A percentile compares a stretch with the other conserved stretches of the same genome.
These are phyloP conservation scores for Clathrus columnatus DNA, from an alignment of 768 basidiomycete genomes.

Conservation along the genomic window DNA sequence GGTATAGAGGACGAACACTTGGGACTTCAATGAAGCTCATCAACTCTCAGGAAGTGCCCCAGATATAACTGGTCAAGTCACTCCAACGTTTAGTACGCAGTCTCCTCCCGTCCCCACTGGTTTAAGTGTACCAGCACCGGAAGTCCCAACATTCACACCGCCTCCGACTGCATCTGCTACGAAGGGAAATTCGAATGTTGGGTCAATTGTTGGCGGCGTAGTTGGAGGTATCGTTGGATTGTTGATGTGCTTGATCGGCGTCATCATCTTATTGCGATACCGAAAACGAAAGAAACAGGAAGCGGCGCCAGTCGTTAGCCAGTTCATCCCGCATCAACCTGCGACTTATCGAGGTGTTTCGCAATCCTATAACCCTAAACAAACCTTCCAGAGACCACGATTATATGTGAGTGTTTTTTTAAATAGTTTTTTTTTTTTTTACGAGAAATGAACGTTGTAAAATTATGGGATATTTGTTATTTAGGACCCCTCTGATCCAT, in stretches of 20 bases:
- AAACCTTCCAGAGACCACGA: not conserved
- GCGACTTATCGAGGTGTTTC: not conserved
- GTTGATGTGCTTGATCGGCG: not conserved
- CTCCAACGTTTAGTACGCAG: not conserved
- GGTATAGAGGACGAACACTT: not conserved
- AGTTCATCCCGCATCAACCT: too few species aligned
- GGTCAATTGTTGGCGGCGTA: not conserved
- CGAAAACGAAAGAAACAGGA: not conserved
- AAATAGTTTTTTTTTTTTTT: too few species aligned
- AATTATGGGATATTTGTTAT: not conserved
- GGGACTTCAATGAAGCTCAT: not conserved
- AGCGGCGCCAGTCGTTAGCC: not conserved
- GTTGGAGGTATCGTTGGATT: not conserved
- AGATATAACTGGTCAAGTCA: not conserved
- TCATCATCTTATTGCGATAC: not conserved
- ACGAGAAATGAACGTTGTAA: too few species aligned
- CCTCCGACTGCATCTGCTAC: not conserved
- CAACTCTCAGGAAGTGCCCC: not conserved
- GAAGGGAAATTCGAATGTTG: not conserved
- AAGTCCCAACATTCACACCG: not conserved
- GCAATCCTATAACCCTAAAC: not conserved
- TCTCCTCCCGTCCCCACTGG: not conserved
- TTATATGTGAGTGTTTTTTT: not conserved
- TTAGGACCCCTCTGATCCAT: not conserved
- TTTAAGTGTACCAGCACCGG: not conserved